Evolutionary conservation across 306 rosid genomes (phyloP).

Genomic region (Senna tora): DNA sequence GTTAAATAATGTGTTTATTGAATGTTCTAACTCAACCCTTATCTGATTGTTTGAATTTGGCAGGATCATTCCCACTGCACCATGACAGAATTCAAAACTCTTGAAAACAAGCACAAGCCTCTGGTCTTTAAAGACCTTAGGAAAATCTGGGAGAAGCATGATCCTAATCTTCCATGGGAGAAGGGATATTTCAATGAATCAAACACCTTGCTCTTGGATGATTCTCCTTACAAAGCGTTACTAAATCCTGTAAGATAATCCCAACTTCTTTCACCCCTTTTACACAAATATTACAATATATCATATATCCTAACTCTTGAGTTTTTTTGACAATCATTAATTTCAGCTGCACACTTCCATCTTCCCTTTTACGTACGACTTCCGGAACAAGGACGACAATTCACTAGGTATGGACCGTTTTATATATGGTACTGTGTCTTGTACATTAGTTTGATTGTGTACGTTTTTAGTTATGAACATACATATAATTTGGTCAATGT

Average conservation of each 20-base stretch:
- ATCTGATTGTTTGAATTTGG: slow-evolving; percentile 6
- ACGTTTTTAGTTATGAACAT: neutral
- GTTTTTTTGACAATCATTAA: slow-evolving; percentile 34
- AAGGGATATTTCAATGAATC: slow-evolving; percentile 66
- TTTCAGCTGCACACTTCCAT: slow-evolving; percentile 62
- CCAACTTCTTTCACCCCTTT: neutral
- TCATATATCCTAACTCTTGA: slow-evolving; percentile 29
- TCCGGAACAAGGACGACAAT: slow-evolving; percentile 47
- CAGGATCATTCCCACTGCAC: slow-evolving; percentile 75
- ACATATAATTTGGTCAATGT: neutral
- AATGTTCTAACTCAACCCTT: neutral
- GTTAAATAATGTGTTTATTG: too few species aligned
- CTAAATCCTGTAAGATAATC: slow-evolving; percentile 72
- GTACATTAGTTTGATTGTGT: slow-evolving; percentile 11
- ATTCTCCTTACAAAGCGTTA: slow-evolving; percentile 87
- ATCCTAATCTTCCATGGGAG: slow-evolving; percentile 79
- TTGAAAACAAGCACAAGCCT: slow-evolving; percentile 62
- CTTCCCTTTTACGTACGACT: slow-evolving; percentile 62
- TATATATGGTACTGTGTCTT: too few species aligned
- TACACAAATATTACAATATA: neutral
- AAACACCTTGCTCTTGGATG: slow-evolving; percentile 83
- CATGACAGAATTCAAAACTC: slow-evolving; percentile 56
- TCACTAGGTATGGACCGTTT: slow-evolving; percentile 78
- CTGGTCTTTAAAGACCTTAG: slow-evolving; percentile 79
- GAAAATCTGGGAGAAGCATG: slow-evolving; percentile 78